Base-by-base conservation (phyloP, 2,329 filamentous ascomycete genomes). In the Thielaviopsis ethacetica region DNA sequence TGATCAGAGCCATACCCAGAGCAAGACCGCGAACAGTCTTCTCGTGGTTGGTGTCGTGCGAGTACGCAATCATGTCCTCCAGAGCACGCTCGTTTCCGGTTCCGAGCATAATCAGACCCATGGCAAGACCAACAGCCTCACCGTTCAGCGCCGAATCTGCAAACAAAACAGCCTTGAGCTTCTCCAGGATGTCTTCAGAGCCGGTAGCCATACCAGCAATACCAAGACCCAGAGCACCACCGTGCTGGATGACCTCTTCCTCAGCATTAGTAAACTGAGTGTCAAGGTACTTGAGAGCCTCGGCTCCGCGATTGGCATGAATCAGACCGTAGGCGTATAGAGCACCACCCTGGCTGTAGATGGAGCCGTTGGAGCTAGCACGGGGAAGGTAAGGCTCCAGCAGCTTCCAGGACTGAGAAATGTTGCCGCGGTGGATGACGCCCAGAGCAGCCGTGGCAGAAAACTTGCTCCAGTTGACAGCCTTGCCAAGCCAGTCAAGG, bases 381-480 rank as follows among this genome's bases (percentile, higher is more conserved):
- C 83, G 80, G 15, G 93, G 93, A 9, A 98, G 82, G 68, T 98
- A 98, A 2, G 93, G 93, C 67, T 95, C 90, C 15, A 98, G 79
- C 1, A 98, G 80, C 73, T 95, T 95, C 67, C 90, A 84, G 1
- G 91, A 93, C 67, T 98, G 91, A 24, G 86, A 87, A 61, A 98
- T 77, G 71, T 98, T 98, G 59, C 93, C 93, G 53, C 90, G 86
- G 71, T 98, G 93, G 63, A 98, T 96, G 56, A 97, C 93, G 70
- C 93, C 93, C 5, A 98, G 77, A 7, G 93, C 93, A 59, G 93
- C 93, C 4, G 93, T 98, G 15, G 93, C 93, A 0, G 93, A 96
- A 70, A 98, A 98, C 70, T 98, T 98, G 62, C 91, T 96, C 93
- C 93, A 98, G 75, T 98, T 98, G 54, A 97, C 90, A 26, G 93